Evolutionary conservation across 345 rosid genomes (phyloP).

Genomic region (Aethionema arabicum): DNA sequence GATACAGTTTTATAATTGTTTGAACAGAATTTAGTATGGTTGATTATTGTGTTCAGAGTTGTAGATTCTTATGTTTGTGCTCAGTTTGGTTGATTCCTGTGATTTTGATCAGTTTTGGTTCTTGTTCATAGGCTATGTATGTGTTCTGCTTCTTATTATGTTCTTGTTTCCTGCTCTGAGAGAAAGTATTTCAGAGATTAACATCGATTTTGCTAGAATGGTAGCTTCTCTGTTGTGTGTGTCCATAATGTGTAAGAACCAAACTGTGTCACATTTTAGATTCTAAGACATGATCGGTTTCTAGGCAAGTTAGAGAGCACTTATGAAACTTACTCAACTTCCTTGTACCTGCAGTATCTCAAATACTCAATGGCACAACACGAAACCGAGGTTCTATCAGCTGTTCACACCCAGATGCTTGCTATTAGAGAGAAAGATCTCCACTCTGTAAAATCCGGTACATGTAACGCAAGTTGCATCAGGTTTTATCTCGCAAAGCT

Average conservation of each 20-base stretch:
- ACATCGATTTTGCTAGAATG: constrained; percentile 5
- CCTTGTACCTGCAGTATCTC: constrained; percentile 47
- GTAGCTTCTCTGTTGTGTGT: constrained; percentile 7
- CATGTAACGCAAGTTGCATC: constrained; percentile 78
- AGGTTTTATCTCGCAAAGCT: constrained; percentile 73
- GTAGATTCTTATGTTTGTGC: neutral
- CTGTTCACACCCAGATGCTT: constrained; percentile 58
- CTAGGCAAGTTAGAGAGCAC: neutral
- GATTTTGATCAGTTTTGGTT: constrained; percentile 3
- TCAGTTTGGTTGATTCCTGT: neutral
- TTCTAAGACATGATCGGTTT: neutral
- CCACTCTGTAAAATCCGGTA: constrained; percentile 52
- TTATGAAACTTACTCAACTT: neutral
- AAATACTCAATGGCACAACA: constrained; percentile 53
- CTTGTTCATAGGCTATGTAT: neutral
- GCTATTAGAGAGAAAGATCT: constrained; percentile 64
- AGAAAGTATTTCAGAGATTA: neutral
- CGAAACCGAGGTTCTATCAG: constrained; percentile 60
- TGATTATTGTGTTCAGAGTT: neutral
- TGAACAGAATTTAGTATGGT: neutral
- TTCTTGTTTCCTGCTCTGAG: neutral
- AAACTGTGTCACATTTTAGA: constrained; percentile 11
- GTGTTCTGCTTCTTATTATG: neutral
- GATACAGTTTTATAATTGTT: neutral
- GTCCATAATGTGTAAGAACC: neutral